Base-by-base conservation (phyloP, 2,329 filamentous ascomycete genomes). In the Aspergillus sp. region DNA sequence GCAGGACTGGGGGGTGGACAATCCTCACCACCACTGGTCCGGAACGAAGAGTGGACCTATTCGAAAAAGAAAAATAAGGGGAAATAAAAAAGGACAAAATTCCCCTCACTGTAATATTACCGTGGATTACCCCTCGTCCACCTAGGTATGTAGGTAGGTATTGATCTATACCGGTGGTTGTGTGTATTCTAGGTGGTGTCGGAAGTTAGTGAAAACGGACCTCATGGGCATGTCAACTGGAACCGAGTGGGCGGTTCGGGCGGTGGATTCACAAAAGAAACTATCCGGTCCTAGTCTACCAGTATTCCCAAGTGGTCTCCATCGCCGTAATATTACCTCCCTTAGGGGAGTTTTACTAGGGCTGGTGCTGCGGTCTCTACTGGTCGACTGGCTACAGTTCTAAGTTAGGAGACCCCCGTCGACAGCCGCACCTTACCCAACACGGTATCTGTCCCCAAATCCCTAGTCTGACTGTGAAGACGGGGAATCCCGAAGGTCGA, bases 11-110 rank as follows among this genome's bases (percentile, higher is more conserved):
- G 57, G 62, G 40, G 40, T 16, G 14, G 40, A 17, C 20, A 10
- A 57, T 64, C 58, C 56, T 60, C 62, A 58, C 60, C 60, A 62
- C 62, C 63, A 64, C 62, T 29, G 14, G 25, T 38, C 14, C 45
- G 29, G 36, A 41, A 52, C 20, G 29, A 53, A 38, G 44, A 48
- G 43, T 42, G 29, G 23, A 29, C 44, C 9, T 29, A 42, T 19
- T 41, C 19, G 16, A 34, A 29, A 51, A 44, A 25, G 34, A 47
- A 47, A 36, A 52, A 47, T 31, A n/a, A n/a, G n/a, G n/a, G n/a
- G n/a, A n/a, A n/a, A n/a, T n/a, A n/a, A n/a, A n/a, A n/a, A n/a
- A n/a, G n/a, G n/a, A n/a, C n/a, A n/a, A n/a, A n/a, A n/a, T n/a
- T 32, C 29, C 16, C 16, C 19, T n/a, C 29, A 47, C 21, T 40